Evolutionary conservation across 2,329 filamentous ascomycete genomes (phyloP), one percentile per base, ranked within the genome.

Genomic region (Microdochium nivale): DNA sequence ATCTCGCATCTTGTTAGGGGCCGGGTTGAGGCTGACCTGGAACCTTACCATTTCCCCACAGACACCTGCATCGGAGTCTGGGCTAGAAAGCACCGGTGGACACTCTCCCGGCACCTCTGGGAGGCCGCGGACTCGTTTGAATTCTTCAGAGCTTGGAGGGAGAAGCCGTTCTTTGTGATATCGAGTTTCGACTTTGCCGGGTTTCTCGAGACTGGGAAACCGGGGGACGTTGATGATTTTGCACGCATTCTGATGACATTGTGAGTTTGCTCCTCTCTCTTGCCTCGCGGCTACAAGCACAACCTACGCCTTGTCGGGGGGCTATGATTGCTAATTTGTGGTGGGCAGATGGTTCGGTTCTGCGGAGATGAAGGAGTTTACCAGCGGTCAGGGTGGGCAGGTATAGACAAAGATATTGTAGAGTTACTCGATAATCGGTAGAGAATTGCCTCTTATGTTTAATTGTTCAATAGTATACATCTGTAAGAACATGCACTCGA

Each of bases 21-120:
- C n/a, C n/a, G n/a, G n/a, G n/a, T n/a, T n/a, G n/a, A n/a, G 27
- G 27, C 11, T 5, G 27, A 30, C 27, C 27, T 30, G 27, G 11
- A 30, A 30, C 11, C 5, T 5, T 5, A 30, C 27, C 27, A 5
- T 30, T 30, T 30, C 11, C 27, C 7, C 7, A 23, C 40, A 44
- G 40, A 11, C 13, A 13, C 14, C 19, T 52, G 59, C 19, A 25
- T 56, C 4, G 54, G 54, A 13, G 48, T 52, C 16, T 64, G 59
- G 58, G 44, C 49, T 13, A 52, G 49, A 3, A 40, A 53, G 21
- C 56, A 64, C 30, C 53, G 62, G n/a, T 65, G 61, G 62, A 75
- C 67, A 2, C 65, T 71, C 19, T 75, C 71, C 5, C 62, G 62
- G 8, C 65, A 72, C 51, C 66, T 76, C 19, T 76, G 72, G 73